A percentile compares a stretch with the other conserved stretches of the same genome.
These are phyloP conservation scores for Suillus sp. DNA, from an alignment of 768 basidiomycete genomes.

Conservation along the genomic window DNA sequence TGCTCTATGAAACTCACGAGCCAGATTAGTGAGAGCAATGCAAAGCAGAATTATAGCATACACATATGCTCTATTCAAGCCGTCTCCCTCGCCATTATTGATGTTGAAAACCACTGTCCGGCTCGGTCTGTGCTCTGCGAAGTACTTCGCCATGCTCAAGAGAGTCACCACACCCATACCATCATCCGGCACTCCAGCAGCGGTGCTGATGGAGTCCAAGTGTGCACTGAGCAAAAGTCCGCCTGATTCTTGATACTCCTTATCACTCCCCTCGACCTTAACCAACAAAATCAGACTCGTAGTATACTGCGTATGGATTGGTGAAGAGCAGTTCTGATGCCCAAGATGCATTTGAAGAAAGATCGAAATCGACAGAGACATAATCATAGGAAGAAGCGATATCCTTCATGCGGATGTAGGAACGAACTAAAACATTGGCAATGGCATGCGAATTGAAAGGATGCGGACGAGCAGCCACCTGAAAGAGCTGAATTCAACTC, in stretches of 20 bases:
- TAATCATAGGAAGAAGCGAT: constrained; percentile 47
- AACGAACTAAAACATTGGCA: constrained; percentile 69
- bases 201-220: constrained; percentile 78
- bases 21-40: constrained; percentile 1
- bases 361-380: constrained; percentile 55
- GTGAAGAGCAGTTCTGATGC: constrained; percentile 22
- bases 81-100: constrained; percentile 86
- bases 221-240: constrained; percentile 79
- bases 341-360: constrained; percentile 55
- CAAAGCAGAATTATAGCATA: constrained; percentile 34
- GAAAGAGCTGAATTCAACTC: constrained; percentile 5
- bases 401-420: constrained; percentile 56
- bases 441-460: constrained; percentile 81
- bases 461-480: constrained; percentile 73
- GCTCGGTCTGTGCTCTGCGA: constrained; percentile 48
- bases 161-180: constrained; percentile 72
- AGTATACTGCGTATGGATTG: constrained; percentile 44
- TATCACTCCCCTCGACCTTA: constrained; percentile 57
- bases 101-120: constrained; percentile 79
- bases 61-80: constrained; percentile 71
- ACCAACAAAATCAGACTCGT: constrained; percentile 65
- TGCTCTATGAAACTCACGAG: constrained; percentile 64
- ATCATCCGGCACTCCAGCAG: constrained; percentile 75
- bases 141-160: constrained; percentile 62
- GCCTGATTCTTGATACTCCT: constrained; percentile 31